These are phyloP conservation scores for Herpotrichia juniperi DNA, from an alignment of 2,329 filamentous ascomycete species.

Conservation along the genomic window DNA sequence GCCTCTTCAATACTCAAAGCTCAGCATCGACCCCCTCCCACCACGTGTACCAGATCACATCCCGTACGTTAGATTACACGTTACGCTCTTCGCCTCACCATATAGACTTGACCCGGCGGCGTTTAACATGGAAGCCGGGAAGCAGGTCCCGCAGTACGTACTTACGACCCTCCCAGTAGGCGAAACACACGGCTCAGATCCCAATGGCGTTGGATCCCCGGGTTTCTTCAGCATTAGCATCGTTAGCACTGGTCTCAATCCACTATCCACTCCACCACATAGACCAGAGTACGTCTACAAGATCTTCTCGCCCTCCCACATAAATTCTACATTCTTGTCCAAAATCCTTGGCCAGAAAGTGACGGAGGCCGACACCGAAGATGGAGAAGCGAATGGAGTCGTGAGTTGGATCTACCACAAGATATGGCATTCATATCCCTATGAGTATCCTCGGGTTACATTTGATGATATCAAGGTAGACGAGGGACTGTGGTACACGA, in stretches of 20 bases:
- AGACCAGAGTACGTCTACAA: constrained; percentile 67
- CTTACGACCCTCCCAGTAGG: constrained; percentile 78
- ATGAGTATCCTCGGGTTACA: constrained; percentile 80
- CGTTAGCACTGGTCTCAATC: constrained; percentile 68
- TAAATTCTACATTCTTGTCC: constrained; percentile 55
- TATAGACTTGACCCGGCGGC: constrained; percentile 72
- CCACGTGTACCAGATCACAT: constrained; percentile 70
- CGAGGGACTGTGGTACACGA: constrained; percentile 68
- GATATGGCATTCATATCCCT: constrained; percentile 86
- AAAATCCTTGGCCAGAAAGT: constrained; percentile 52
- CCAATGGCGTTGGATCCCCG: constrained; percentile 70
- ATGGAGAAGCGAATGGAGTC: constrained; percentile 36
- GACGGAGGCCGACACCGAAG: constrained; percentile 37
- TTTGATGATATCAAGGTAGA: constrained; percentile 82
- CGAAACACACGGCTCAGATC: constrained; percentile 56
- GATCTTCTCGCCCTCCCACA: constrained; percentile 64
- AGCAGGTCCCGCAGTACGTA: constrained; percentile 71
- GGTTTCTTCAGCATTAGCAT: constrained; percentile 88
- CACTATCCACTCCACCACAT: constrained; percentile 37
- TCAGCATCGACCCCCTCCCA: constrained; percentile 57
- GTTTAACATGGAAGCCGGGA: constrained; percentile 70
- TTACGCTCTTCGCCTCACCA: constrained; percentile 85
- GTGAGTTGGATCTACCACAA: constrained; percentile 45
- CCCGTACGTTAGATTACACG: constrained; percentile 86
- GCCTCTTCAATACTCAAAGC: constrained; percentile 80